Evolutionary conservation across 352 stramenopile species (phyloP).

Genomic region (Elongisporangium undulatum): DNA sequence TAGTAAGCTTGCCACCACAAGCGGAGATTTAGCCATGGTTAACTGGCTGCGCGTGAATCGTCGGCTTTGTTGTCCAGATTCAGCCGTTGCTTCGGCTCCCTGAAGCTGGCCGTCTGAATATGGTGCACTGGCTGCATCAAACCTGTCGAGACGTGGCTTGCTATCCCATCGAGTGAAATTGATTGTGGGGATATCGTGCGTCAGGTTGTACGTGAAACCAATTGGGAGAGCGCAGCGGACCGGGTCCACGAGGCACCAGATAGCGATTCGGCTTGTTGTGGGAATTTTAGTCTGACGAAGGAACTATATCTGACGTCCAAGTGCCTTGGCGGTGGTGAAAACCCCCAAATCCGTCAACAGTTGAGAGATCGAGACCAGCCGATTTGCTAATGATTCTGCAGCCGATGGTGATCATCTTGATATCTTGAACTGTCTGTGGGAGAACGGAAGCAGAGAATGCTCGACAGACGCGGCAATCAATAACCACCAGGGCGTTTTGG

Average conservation of each 20-base stretch:
- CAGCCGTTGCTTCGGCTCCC: constrained; percentile 34
- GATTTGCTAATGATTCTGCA: background rate
- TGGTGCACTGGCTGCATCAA: constrained; percentile 39
- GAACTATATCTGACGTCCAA: background rate
- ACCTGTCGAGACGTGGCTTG: background rate
- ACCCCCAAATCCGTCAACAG: background rate
- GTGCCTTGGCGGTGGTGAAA: background rate
- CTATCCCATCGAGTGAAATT: background rate
- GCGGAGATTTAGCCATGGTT: constrained; percentile 35
- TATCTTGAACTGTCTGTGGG: background rate
- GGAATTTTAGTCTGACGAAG: background rate
- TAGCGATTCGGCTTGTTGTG: background rate
- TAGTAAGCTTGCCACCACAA: constrained; percentile 16
- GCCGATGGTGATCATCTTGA: background rate
- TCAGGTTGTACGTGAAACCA: background rate
- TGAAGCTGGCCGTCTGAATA: constrained; percentile 26
- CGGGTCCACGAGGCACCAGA: background rate
- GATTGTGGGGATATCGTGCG: background rate
- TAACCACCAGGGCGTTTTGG: constrained; percentile 15
- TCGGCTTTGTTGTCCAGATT: constrained; percentile 32
- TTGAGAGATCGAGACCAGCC: background rate
- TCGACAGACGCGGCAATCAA: constrained; percentile 11
- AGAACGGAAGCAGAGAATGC: constrained; percentile 1
- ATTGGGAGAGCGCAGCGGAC: background rate
- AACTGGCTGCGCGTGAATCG: constrained; percentile 39